Conservation (phyloP, 2,329 filamentous ascomycete genomes). For the Ophiostoma australiae region DNA sequence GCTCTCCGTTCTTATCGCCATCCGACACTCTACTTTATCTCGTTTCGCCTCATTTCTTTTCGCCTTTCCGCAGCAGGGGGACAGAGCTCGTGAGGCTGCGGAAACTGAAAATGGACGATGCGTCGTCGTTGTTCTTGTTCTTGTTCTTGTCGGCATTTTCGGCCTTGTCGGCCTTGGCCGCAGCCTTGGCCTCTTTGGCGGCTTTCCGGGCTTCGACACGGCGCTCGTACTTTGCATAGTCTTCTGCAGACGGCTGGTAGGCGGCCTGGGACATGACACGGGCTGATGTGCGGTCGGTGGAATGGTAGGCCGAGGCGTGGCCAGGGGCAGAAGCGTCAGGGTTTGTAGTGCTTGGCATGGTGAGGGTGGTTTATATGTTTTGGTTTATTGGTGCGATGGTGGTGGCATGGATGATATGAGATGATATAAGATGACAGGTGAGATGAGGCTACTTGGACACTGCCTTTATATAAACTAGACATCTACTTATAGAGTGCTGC, state of each 20-base stretch:
- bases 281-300: conserved; percentile 16
- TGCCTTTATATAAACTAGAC: background rate
- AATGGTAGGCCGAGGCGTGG: conserved; percentile 15
- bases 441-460: too few relatives aligned
- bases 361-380: background rate
- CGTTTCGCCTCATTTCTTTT: background rate
- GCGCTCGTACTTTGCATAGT: conserved; percentile 19
- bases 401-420: too few relatives aligned
- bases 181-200: conserved; percentile 20
- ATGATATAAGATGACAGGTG: background rate
- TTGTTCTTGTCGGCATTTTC: conserved; percentile 6
- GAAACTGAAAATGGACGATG: conserved; percentile 14
- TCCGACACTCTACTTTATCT: background rate
- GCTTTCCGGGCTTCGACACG: conserved; percentile 16
- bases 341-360: background rate
- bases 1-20: background rate
- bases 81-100: conserved; percentile 28
- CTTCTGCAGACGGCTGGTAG: conserved; percentile 18
- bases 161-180: conserved; percentile 14
- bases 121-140: conserved; percentile 14
- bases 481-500: background rate
- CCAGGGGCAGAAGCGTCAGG: background rate
- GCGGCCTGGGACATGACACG: conserved; percentile 20
- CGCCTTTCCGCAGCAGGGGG: conserved; percentile 23
- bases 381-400: too few relatives aligned